A percentile compares a stretch with the other conserved stretches of the same genome.
Conservation (phyloP, 495 filamentous ascomycete species). For the Annulohypoxylon maeteangense region DNA sequence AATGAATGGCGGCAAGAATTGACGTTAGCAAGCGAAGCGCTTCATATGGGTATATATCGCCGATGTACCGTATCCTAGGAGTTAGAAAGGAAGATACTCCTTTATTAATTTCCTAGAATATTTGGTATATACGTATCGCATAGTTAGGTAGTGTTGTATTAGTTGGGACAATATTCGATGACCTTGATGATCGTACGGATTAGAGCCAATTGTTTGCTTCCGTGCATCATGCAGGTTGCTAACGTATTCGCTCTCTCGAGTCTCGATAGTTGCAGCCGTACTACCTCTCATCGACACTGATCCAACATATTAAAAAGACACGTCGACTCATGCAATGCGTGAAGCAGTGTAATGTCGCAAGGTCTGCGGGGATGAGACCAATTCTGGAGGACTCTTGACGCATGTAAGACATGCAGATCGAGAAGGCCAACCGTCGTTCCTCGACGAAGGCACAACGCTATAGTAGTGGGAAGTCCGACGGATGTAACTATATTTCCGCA, state of each 20-base stretch:
- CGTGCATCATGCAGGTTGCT: slow-evolving; percentile 1
- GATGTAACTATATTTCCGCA: not conserved
- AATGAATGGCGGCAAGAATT: slow-evolving; percentile 5
- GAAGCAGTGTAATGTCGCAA: not conserved
- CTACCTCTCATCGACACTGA: not conserved
- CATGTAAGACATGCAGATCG: slow-evolving; percentile 7
- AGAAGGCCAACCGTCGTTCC: not conserved
- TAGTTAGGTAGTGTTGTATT: too few relatives aligned
- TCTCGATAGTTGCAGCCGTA: slow-evolving; percentile 1
- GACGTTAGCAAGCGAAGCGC: not conserved
- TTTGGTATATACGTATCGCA: too few relatives aligned
- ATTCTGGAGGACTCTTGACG: not conserved
- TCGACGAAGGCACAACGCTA: too few relatives aligned
- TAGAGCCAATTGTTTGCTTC: slow-evolving; percentile 4
- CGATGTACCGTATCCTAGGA: not conserved
- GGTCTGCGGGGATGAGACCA: slow-evolving; percentile 1
- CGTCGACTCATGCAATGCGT: not conserved
- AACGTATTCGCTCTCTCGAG: slow-evolving; percentile 1
- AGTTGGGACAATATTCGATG: not conserved
- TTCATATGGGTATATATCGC: slow-evolving; percentile 1
- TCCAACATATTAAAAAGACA: not conserved
- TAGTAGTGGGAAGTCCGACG: slow-evolving; percentile 2
- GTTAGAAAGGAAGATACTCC: not conserved
- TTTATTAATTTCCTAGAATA: not conserved
- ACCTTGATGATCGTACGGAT: not conserved